Base-by-base conservation (phyloP, 805 yeast species). In the Candida awuae region DNA sequence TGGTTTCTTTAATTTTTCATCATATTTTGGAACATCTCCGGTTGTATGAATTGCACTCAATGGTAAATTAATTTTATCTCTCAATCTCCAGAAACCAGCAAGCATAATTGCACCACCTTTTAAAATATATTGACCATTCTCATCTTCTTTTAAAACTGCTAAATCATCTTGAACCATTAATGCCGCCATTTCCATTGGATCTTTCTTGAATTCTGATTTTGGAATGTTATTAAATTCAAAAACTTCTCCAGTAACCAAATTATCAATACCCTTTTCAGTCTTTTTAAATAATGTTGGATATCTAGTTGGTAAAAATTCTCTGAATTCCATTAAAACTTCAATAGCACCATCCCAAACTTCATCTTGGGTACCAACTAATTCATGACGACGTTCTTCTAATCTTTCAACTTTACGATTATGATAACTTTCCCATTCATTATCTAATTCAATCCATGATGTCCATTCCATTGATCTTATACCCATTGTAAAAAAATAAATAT, bases 71-170 rank as follows among this genome's bases (percentile, higher is more conserved):
- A 71, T 52, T 54, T 80, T 80, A 50, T 80, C 85, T 38, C 59
- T 66, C 30, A 80, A 65, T 52, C 83, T 65, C 85, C 85, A 79
- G 55, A 78, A 80, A 0, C 80, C 85, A 3, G 86, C 80, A 33
- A 79, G 63, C 51, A 75, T 62, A 35, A 79, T 74, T 4, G 80
- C 73, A 3, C 84, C 86, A 21, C 73, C 78, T 48, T 70, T 71
- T 39, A 79, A 61, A 25, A 61, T 60, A 51, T 76, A 78, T 37
- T 72, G 68, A 8, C 83, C 84, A 28, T 75, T 67, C 17, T 65
- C 67, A 35, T 66, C 63, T 49, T 80, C 85, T 37, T 77, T 58
- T 81, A 79, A 73, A 17, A 80, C 64, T 4, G 84, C 85, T 37
- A 78, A 57, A 53, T 79, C 85, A 55, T 79, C 85, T 55, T 79